Percentiles rank a stretch among this genome's conserved stretches.
These are phyloP conservation scores for Penicillium cinerascens DNA, from an alignment of 495 filamentous ascomycete genomes.

Conservation along the genomic window DNA sequence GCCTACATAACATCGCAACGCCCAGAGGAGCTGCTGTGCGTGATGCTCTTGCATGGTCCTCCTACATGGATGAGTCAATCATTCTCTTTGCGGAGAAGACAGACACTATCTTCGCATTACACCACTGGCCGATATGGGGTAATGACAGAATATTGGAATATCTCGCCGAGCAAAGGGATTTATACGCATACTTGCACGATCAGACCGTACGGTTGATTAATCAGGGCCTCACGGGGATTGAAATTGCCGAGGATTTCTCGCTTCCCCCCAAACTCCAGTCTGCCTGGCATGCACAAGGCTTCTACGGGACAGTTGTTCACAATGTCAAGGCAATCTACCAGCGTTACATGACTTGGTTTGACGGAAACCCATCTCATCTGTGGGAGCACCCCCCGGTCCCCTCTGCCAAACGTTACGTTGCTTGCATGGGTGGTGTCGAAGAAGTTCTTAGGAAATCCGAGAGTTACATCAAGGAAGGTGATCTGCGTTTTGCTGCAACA, in stretches of 20 bases:
- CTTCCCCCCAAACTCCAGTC: constrained; percentile 20
- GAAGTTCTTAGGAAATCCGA: constrained; percentile 12
- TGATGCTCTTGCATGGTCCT: constrained; percentile 17
- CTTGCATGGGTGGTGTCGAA: constrained; percentile 19
- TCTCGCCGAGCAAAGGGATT: constrained; percentile 25
- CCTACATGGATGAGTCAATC: constrained; percentile 19
- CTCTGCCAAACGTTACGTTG: constrained; percentile 21
- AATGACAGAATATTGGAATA: constrained; percentile 7
- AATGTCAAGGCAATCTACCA: constrained; percentile 39
- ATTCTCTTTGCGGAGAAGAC: constrained; percentile 9
- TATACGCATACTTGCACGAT: constrained; percentile 34
- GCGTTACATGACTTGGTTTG: constrained; percentile 36
- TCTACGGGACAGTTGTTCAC: constrained; percentile 34
- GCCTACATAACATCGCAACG: constrained; percentile 23
- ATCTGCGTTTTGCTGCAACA: constrained; percentile 20
- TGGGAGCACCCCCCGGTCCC: constrained; percentile 30
- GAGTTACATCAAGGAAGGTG: constrained; percentile 5
- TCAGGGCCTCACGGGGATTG: constrained; percentile 18
- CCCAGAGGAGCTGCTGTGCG: constrained; percentile 20
- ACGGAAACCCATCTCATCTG: constrained; percentile 33
- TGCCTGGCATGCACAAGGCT: constrained; percentile 27
- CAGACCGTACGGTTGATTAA: constrained; percentile 31
- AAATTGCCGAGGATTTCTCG: constrained; percentile 30
- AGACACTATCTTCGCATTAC: constrained; percentile 18
- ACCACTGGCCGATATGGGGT: constrained; percentile 31